These are phyloP conservation scores for Eutrema japonicum DNA, from an alignment of 345 rosid species.

Conservation along the genomic window DNA sequence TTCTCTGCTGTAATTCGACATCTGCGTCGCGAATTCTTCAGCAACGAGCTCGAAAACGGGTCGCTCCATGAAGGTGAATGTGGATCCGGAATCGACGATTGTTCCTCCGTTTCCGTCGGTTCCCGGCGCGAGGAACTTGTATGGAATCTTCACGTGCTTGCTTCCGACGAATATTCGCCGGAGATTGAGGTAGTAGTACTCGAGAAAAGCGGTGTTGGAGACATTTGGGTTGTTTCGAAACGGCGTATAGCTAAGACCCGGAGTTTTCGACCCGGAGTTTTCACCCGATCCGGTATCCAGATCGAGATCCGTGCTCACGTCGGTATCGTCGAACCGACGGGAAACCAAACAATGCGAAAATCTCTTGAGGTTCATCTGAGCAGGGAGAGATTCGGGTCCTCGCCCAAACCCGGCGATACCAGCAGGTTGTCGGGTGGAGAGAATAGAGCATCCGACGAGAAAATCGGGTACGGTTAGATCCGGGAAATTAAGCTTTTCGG, in stretches of 20 bases:
- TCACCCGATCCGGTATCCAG: conserved; percentile 57
- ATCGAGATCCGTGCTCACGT: conserved; percentile 58
- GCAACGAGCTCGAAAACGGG: conserved; percentile 60
- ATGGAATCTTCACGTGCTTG: conserved; percentile 61
- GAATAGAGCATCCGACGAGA: conserved; percentile 76
- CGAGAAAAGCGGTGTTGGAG: conserved; percentile 47
- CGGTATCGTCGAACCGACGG: conserved; percentile 66
- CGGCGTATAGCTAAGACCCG: conserved; percentile 67
- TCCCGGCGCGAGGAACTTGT: conserved; percentile 58
- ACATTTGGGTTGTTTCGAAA: conserved; percentile 55
- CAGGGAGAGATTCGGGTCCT: conserved; percentile 66
- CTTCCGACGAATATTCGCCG: conserved; percentile 68
- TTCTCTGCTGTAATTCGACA: conserved; percentile 61
- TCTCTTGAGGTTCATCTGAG: conserved; percentile 64
- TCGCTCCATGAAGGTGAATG: conserved; percentile 82
- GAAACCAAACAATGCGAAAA: conserved; percentile 84
- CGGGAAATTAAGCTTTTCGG: conserved; percentile 62
- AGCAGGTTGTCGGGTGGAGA: conserved; percentile 80
- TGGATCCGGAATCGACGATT: conserved; percentile 88
- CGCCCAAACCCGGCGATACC: conserved; percentile 96
- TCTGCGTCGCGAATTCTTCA: conserved; percentile 59
- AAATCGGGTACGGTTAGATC: conserved; percentile 54
- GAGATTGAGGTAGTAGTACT: conserved; percentile 65
- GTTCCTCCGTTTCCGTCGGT: conserved; percentile 79
- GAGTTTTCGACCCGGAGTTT: conserved; percentile 46